Conservation (phyloP, 192 early-diverging fungal species). For the Oehlia diaphana region DNA sequence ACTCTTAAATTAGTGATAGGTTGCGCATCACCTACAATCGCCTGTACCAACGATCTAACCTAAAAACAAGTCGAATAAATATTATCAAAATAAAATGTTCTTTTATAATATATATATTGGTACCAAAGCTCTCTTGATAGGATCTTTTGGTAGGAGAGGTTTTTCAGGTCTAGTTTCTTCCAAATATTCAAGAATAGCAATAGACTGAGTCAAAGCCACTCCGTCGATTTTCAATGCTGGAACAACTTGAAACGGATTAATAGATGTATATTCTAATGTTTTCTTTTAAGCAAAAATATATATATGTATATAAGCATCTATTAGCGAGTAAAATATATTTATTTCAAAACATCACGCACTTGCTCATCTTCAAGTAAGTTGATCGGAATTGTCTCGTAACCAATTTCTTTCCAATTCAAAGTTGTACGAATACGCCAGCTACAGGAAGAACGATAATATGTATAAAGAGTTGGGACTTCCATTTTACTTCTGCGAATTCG, state of each 20-base stretch:
- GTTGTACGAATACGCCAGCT: conserved; percentile 76
- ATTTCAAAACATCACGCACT: conserved; percentile 29
- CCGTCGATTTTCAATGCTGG: conserved; percentile 69
- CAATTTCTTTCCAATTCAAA: conserved; percentile 74
- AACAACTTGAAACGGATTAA: conserved; percentile 71
- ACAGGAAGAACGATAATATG: conserved; percentile 77
- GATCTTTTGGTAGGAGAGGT: conserved; percentile 74
- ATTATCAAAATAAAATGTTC: background rate
- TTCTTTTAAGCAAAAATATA: conserved; percentile 37
- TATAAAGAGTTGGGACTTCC: conserved; percentile 61
- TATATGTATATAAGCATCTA: too few relatives aligned
- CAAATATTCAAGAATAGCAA: conserved; percentile 86
- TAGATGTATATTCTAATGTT: conserved; percentile 51
- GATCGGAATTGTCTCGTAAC: conserved; percentile 63
- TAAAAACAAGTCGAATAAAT: conserved; percentile 25
- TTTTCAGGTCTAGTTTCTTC: conserved; percentile 73
- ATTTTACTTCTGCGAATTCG: too few relatives aligned
- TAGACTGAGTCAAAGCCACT: conserved; percentile 60
- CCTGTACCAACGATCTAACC: conserved; percentile 68
- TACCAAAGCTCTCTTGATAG: conserved; percentile 61
- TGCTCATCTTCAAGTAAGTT: conserved; percentile 80
- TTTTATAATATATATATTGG: background rate
- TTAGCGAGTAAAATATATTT: too few relatives aligned
- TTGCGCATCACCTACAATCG: conserved; percentile 83
- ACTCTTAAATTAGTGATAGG: conserved; percentile 86